Conservation (phyloP, 1,139 yeast species). For the Candida tetrigidarum region DNA sequence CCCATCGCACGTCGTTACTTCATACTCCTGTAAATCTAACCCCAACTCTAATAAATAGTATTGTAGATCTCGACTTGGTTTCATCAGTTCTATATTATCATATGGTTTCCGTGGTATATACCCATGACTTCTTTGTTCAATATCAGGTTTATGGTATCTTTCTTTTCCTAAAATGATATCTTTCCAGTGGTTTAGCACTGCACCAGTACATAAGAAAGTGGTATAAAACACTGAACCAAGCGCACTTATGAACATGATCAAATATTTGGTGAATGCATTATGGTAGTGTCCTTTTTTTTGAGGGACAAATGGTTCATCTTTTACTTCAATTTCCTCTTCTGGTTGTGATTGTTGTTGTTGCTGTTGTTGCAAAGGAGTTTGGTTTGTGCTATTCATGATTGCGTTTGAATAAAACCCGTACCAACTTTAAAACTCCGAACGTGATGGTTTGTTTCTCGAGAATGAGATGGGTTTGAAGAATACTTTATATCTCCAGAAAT, state of each 20-base stretch:
- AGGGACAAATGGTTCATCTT: background rate
- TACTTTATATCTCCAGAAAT: background rate
- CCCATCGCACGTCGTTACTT: conserved; percentile 80
- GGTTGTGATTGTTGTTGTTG: too few species aligned
- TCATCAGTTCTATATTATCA: conserved; percentile 34
- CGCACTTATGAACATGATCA: conserved; percentile 30
- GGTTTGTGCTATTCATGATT: background rate
- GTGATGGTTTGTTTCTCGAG: background rate
- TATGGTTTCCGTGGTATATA: conserved; percentile 34
- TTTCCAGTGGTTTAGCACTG: conserved; percentile 31
- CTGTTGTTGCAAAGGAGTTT: background rate
- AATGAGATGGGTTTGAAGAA: background rate
- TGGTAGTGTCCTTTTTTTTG: conserved; percentile 15
- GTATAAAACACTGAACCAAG: conserved; percentile 36
- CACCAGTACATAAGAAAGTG: conserved; percentile 26
- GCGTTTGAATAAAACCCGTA: too few species aligned
- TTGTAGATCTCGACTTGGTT: conserved; percentile 39
- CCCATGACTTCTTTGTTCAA: conserved; percentile 21
- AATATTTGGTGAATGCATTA: conserved; percentile 21
- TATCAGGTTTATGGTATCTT: conserved; percentile 11
- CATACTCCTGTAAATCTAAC: conserved; percentile 60
- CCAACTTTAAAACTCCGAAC: background rate
- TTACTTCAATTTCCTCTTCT: conserved; percentile 1
- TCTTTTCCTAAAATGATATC: conserved; percentile 29
- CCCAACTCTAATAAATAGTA: conserved; percentile 70